Evolutionary conservation across 2,329 filamentous ascomycete genomes (phyloP), one percentile per base, ranked within the genome.

Genomic region (Monosporascus sp.): DNA sequence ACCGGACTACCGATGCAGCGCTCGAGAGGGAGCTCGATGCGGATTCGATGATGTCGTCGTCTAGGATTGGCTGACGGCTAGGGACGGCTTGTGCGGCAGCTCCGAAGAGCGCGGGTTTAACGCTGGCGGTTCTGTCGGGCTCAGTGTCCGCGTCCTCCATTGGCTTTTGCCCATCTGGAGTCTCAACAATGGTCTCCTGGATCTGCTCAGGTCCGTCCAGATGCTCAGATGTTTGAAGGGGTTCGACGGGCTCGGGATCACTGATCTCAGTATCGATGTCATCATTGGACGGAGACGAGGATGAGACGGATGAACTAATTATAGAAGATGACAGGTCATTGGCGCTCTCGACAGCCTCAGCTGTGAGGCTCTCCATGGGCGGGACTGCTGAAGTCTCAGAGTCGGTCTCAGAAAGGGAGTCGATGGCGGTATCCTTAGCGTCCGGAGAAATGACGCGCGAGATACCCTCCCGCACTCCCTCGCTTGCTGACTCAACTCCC

Each of bases 11-110:
- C 5, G 69, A 69, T 14, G 69, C 53, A 19, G 65, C 64, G 50
- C 62, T 71, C 2, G 69, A 69, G 17, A 69, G 52, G 19, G 65
- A 63, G 50, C 62, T 70, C 2, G 75, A 69, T 1, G 69, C 64
- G 37, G 74, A 72, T 20, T 69, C 68, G 45, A 71, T 67, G 3
- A 70, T 64, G 43, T 79, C 73, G 8, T 79, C 76, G 11, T 81
- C 79, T 20, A 82, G 59, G n/a, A 82, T 73, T 14, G 76, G 75
- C 53, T 74, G 66, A 37, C 76, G 72, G 36, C 71, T 73, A 7
- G 79, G 73, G 0, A 79, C 78, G 8, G 72, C 71, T 55, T 81
- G 76, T 3, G 79, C 79, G 1, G 74, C 76, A 17, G 76, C 79
- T 48, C 80, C 79, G 36, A 82, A 73, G 40, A 79, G 69, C 7